Conservation (phyloP, 2,329 filamentous ascomycete species). For the Verticillium zaregamsianum region DNA sequence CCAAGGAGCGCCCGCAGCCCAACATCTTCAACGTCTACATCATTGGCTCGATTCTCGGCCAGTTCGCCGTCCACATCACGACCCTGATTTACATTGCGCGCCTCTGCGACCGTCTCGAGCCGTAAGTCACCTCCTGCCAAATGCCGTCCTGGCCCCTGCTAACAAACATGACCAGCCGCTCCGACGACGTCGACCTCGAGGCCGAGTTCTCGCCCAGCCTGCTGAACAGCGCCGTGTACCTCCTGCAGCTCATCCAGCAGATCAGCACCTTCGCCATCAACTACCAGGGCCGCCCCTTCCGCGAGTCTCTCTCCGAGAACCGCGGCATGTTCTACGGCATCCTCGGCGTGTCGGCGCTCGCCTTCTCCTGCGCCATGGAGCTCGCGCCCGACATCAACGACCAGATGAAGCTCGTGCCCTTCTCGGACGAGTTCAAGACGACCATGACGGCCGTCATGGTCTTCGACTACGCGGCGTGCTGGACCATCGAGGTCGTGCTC, state of each 20-base stretch:
- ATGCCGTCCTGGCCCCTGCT: slow-evolving; percentile 11
- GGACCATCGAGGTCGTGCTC: slow-evolving; percentile 77
- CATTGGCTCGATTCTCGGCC: slow-evolving; percentile 92
- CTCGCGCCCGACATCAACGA: slow-evolving; percentile 94
- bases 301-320: slow-evolving; percentile 92
- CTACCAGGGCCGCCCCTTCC: slow-evolving; percentile 97
- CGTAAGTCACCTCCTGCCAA: slow-evolving; percentile 54
- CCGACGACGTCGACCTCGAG: slow-evolving; percentile 75
- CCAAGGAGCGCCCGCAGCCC: slow-evolving; percentile 94
- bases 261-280: slow-evolving; percentile 99
- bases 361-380: slow-evolving; percentile 92
- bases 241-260: slow-evolving; percentile 96
- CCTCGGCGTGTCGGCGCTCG: slow-evolving; percentile 80
- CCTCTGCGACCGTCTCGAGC: slow-evolving; percentile 80
- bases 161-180: slow-evolving; percentile 34
- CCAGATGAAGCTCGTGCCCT: slow-evolving; percentile 87
- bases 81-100: slow-evolving; percentile 92
- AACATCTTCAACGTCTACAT: slow-evolving; percentile 99
- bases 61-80: slow-evolving; percentile 92
- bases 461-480: slow-evolving; percentile 83
- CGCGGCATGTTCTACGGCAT: slow-evolving; percentile 98
- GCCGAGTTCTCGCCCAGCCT: slow-evolving; percentile 91
- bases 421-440: slow-evolving; percentile 81
- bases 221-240: slow-evolving; percentile 94
- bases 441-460: slow-evolving; percentile 84